phyloP scores from a whole-genome alignment of 371 early-diverging fungal species.

The Mortierella sp. region DNA sequence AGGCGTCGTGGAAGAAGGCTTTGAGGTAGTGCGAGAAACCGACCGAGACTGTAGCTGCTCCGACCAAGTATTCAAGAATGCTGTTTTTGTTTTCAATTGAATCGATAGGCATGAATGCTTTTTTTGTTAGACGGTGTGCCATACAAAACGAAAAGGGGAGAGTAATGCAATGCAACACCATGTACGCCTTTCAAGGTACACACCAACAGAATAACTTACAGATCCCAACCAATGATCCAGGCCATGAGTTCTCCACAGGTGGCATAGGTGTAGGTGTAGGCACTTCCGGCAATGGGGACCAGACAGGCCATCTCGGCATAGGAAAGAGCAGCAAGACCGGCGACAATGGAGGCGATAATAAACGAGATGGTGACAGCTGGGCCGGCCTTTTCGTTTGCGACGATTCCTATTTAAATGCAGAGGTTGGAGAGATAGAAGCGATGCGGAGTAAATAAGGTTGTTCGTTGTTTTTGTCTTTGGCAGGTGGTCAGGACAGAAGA shows the following conservation, averaged over 20 bases:
- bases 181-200: neutral
- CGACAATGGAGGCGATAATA: slow-evolving; percentile 76
- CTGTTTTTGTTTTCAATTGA: slow-evolving; percentile 4
- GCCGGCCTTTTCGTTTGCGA: slow-evolving; percentile 85
- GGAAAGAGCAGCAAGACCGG: slow-evolving; percentile 81
- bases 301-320: slow-evolving; percentile 87
- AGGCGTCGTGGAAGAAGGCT: slow-evolving; percentile 76
- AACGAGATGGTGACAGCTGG: slow-evolving; percentile 86
- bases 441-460: slow-evolving; percentile 7
- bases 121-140: neutral
- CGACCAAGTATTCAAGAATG: slow-evolving; percentile 86
- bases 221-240: slow-evolving; percentile 90
- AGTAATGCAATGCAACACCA: no score
- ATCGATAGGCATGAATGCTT: neutral
- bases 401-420: slow-evolving; percentile 66
- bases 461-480: neutral
- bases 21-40: slow-evolving; percentile 86
- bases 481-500: neutral
- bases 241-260: slow-evolving; percentile 88
- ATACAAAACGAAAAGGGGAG: neutral
- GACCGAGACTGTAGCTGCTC: slow-evolving; percentile 76
- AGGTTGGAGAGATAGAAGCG: neutral
- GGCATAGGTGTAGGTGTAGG: slow-evolving; percentile 89
- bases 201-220: slow-evolving; percentile 37
- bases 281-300: slow-evolving; percentile 87